Evolutionary conservation across 805 yeast genomes (phyloP).

Genomic region (Starmerella riodocensis): DNA sequence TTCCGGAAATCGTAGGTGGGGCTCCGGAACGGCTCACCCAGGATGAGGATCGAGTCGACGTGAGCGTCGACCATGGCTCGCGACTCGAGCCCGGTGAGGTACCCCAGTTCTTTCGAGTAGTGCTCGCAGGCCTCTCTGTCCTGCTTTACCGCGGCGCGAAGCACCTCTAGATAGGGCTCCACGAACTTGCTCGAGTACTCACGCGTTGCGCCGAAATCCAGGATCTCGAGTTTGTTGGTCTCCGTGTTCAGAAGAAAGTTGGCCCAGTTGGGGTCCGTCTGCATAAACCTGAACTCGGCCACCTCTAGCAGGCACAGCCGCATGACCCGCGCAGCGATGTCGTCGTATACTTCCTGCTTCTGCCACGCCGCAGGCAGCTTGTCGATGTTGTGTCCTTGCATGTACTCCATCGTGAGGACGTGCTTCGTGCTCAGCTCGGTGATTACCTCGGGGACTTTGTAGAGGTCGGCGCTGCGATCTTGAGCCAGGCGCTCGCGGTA

Average conservation of each 20-base stretch:
- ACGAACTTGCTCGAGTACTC: slow-evolving; percentile 60
- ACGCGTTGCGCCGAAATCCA: slow-evolving; percentile 94
- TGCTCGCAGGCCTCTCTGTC: slow-evolving; percentile 53
- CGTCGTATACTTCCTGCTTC: slow-evolving; percentile 60
- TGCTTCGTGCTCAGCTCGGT: slow-evolving; percentile 66
- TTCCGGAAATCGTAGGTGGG: slow-evolving; percentile 52
- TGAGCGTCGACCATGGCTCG: slow-evolving; percentile 83
- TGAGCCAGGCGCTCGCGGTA: slow-evolving; percentile 50
- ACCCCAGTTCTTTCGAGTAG: slow-evolving; percentile 65
- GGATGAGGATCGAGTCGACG: slow-evolving; percentile 72
- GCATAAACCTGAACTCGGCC: slow-evolving; percentile 80
- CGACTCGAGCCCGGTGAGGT: slow-evolving; percentile 81
- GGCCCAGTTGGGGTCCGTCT: slow-evolving; percentile 99
- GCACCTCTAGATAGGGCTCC: slow-evolving; percentile 49
- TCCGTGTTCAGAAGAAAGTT: slow-evolving; percentile 70
- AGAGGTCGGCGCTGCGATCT: slow-evolving; percentile 36
- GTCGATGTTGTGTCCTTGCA: slow-evolving; percentile 65
- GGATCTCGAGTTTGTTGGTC: slow-evolving; percentile 64
- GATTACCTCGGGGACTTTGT: slow-evolving; percentile 69
- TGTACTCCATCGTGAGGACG: slow-evolving; percentile 77
- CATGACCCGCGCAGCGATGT: slow-evolving; percentile 79
- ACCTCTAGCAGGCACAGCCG: slow-evolving; percentile 75
- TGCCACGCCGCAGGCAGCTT: slow-evolving; percentile 27
- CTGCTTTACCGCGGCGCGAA: slow-evolving; percentile 58
- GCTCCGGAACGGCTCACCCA: slow-evolving; percentile 81